Evolutionary conservation across 169 alveolate genomes (phyloP).

Genomic region (Cryptosporidium meleagridis): DNA sequence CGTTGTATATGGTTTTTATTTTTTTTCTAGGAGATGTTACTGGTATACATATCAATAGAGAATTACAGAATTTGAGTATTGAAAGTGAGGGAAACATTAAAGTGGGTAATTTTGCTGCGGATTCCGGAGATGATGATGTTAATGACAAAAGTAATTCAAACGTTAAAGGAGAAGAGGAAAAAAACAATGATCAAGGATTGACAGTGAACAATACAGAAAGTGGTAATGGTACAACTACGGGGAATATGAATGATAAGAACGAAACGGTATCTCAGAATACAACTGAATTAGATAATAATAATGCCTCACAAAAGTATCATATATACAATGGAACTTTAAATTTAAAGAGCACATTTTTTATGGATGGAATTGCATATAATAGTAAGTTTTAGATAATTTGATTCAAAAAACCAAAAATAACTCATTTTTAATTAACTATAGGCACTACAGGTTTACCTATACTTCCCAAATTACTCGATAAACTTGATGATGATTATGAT

Average conservation of each 20-base stretch:
- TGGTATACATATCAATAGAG: conserved; percentile 20
- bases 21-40: neutral
- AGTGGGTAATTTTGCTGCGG: neutral
- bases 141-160: neutral
- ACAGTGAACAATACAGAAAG: neutral
- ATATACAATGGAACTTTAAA: neutral
- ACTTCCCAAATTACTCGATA: neutral
- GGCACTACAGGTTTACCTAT: conserved; percentile 56
- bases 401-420: neutral
- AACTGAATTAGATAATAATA: neutral
- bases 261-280: neutral
- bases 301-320: neutral
- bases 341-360: neutral
- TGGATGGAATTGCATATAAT: conserved; percentile 31
- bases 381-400: conserved; percentile 31
- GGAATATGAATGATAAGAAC: too few species aligned
- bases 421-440: neutral
- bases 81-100: conserved; percentile 21
- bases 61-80: conserved; percentile 58
- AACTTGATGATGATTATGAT: neutral
- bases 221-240: neutral
- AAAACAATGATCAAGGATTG: neutral
- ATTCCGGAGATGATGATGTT: neutral
- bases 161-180: neutral
- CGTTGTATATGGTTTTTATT: neutral